Evolutionary conservation across 164 flowering plant genomes (phyloP).

Genomic region (Litsea cubeba): DNA sequence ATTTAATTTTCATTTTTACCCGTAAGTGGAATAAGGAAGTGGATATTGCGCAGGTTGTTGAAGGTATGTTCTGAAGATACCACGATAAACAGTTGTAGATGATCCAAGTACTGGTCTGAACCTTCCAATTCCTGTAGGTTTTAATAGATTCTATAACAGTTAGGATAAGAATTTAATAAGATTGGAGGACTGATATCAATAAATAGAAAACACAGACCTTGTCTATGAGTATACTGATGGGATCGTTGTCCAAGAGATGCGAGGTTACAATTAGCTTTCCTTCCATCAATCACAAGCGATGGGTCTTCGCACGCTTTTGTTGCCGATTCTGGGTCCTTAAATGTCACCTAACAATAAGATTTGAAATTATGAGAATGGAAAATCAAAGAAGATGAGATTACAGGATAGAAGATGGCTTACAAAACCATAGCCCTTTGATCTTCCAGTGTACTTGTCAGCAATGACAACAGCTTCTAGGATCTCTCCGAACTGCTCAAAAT

Average conservation of each 20-base stretch:
- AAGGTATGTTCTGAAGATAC: conserved; percentile 34
- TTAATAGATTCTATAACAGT: neutral
- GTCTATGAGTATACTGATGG: conserved; percentile 42
- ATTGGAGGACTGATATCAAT: too few relatives aligned
- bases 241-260: conserved; percentile 53
- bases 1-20: conserved; percentile 26
- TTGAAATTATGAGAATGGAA: neutral
- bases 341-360: conserved; percentile 37
- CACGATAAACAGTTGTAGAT: conserved; percentile 26
- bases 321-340: conserved; percentile 59
- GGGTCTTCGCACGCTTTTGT: conserved; percentile 58
- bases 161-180: neutral
- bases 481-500: conserved; percentile 65
- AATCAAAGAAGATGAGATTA: neutral
- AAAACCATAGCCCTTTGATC: conserved; percentile 66
- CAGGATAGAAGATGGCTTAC: conserved; percentile 22
- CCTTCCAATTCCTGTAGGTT: conserved; percentile 32
- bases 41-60: conserved; percentile 44
- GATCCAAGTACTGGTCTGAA: conserved; percentile 39
- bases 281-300: conserved; percentile 64
- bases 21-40: conserved; percentile 50
- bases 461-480: conserved; percentile 58
- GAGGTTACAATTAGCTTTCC: conserved; percentile 66
- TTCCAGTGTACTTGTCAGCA: conserved; percentile 49
- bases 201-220: conserved; percentile 22